Evolutionary conservation across 306 rosid genomes (phyloP), one percentile per base, ranked within the genome.

Genomic region (Cucurbita argyrosperma): DNA sequence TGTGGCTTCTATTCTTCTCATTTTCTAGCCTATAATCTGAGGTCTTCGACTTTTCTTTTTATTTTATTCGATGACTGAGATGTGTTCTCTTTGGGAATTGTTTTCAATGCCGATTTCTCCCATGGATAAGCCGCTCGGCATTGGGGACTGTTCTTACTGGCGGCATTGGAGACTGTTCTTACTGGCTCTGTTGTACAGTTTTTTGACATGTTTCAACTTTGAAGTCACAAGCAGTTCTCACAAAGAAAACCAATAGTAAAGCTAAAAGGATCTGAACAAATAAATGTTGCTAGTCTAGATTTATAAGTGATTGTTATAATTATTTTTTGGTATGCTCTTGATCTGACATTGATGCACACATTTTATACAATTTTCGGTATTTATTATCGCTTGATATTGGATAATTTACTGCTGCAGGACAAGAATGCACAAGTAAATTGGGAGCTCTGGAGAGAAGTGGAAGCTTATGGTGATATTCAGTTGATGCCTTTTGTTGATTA

Each of bases 401-500:
- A 38, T 16, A 37, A 5, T 16, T 71, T 53, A 35, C 50, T 71
- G 35, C 50, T 53, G 87, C 92, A 94, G 98, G 90, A 94, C 87
- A 90, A 90, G 84, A 90, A 83, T 77, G 76, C 74, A 68, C 88
- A 80, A 83, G 95, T 94, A 38, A 94, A 90, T 77, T 65, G 76
- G 80, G 94, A 94, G 83, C 82, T 94, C 37, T 90, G 96, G 96
- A 89, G 79, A 63, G 98, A 94, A 84, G 96, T 93, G 76, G 90
- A 86, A 80, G 92, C 87, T 2, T 94, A 86, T 79, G 97, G 97
- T 71, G 98, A 94, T 82, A 85, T 90, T 74, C 97, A 89, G 53
- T 76, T 93, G 76, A 85, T 93, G 96, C 98, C 98, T 45, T 93
- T 89, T 82, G 94, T 93, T 64, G 98, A 93, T 82, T 90, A 90